Conservation (phyloP, 352 stramenopile genomes). For the Globisporangium alternatum region DNA sequence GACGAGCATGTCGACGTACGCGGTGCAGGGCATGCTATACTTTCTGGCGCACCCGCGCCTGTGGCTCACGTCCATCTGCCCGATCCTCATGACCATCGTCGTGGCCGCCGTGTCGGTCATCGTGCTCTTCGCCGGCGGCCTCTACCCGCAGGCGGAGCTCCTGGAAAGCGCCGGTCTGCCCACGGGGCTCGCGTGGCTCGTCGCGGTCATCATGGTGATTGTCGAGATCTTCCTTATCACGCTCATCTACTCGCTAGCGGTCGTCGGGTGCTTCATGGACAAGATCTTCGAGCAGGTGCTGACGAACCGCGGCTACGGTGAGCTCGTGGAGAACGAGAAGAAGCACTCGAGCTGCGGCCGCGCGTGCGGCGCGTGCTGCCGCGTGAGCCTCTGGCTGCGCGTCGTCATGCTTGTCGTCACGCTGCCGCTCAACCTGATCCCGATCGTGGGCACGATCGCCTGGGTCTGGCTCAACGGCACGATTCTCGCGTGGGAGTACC, state of each 20-base stretch:
- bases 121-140: conserved; percentile 37
- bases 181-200: conserved; percentile 46
- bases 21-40: conserved; percentile 47
- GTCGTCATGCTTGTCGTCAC: conserved; percentile 54
- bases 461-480: conserved; percentile 74
- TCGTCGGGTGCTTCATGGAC: conserved; percentile 58
- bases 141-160: conserved; percentile 45
- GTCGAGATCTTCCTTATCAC: conserved; percentile 73
- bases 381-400: conserved; percentile 48
- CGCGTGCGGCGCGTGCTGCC: conserved; percentile 50
- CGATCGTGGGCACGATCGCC: conserved; percentile 52
- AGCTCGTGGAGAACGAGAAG: conserved; percentile 46
- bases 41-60: conserved; percentile 57
- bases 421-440: conserved; percentile 67
- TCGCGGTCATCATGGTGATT: conserved; percentile 55
- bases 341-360: conserved; percentile 40
- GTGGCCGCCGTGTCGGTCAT: conserved; percentile 43
- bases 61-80: conserved; percentile 52
- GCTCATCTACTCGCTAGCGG: conserved; percentile 59
- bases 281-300: conserved; percentile 67
- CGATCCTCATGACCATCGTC: conserved; percentile 55
- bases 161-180: conserved; percentile 38
- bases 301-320: conserved; percentile 36
- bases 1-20: conserved; percentile 48
- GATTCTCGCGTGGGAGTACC: conserved; percentile 67